Conservation (phyloP, 768 basidiomycete genomes). For the Xanthoconium stramineum region DNA sequence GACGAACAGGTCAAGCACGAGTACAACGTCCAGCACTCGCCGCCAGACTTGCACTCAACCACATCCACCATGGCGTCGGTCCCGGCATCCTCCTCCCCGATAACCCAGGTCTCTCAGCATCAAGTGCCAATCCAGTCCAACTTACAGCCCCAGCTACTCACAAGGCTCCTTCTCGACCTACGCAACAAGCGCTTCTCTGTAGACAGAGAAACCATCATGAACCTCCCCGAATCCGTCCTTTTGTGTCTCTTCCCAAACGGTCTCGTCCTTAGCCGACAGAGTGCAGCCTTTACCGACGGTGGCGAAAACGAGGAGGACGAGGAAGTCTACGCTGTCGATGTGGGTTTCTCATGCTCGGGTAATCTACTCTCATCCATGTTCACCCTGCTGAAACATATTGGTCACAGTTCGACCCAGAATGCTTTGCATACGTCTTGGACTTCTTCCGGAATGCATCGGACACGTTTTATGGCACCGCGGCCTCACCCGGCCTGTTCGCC, state of each 20-base stretch:
- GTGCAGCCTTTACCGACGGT: conserved; percentile 68
- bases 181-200: conserved; percentile 90
- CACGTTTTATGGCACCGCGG: conserved; percentile 84
- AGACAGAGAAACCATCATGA: conserved; percentile 97
- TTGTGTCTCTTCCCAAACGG: conserved; percentile 98
- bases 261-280: conserved; percentile 87
- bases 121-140: conserved; percentile 59
- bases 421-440: conserved; percentile 88
- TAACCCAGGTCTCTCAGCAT: conserved; percentile 54
- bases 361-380: not conserved
- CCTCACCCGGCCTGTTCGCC: conserved; percentile 66
- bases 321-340: conserved; percentile 94
- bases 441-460: conserved; percentile 91
- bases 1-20: conserved; percentile 19
- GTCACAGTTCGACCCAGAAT: conserved; percentile 90
- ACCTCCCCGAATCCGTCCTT: conserved; percentile 94
- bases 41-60: conserved; percentile 8
- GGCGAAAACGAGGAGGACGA: conserved; percentile 78
- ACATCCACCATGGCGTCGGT: conserved; percentile 36
- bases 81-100: conserved; percentile 49
- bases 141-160: conserved; percentile 83
- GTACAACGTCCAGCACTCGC: conserved; percentile 7
- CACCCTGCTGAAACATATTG: conserved; percentile 3
- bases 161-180: conserved; percentile 87
- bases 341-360: conserved; percentile 45